These are phyloP conservation scores for Hypoxylon sp. DNA, from an alignment of 2,329 filamentous ascomycete genomes.

Conservation along the genomic window DNA sequence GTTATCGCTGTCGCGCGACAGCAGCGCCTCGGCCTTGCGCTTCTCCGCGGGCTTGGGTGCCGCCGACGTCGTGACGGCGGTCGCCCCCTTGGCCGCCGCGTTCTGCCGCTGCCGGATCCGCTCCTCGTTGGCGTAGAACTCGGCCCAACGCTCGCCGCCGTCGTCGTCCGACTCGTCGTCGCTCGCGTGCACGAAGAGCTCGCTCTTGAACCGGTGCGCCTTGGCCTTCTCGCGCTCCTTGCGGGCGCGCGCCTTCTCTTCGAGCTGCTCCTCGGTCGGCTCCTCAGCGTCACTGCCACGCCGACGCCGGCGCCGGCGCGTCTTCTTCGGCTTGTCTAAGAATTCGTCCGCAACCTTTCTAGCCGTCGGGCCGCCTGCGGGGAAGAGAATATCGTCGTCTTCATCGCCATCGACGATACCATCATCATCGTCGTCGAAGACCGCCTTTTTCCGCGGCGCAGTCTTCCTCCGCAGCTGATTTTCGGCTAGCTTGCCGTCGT, in stretches of 20 bases:
- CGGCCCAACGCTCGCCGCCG: conserved; percentile 65
- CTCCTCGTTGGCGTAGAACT: conserved; percentile 84
- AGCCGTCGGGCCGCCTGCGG: conserved; percentile 72
- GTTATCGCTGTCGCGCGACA: conserved; percentile 49
- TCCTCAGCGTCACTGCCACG: conserved; percentile 58
- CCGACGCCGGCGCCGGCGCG: conserved; percentile 66
- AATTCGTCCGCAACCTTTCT: conserved; percentile 64
- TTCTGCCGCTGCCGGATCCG: conserved; percentile 67
- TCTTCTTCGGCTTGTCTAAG: conserved; percentile 69
- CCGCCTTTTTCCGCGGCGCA: conserved; percentile 64
- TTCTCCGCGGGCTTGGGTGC: conserved; percentile 46
- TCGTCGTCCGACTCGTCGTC: conserved; percentile 92
- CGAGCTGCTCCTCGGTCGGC: conserved; percentile 72
- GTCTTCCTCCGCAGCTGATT: conserved; percentile 82
- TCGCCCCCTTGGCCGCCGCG: conserved; percentile 49
- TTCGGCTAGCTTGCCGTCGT: conserved; percentile 79
- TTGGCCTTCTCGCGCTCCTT: conserved; percentile 80
- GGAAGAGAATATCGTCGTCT: conserved; percentile 75
- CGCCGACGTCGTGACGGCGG: conserved; percentile 21
- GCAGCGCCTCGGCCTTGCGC: conserved; percentile 47
- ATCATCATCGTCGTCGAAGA: conserved; percentile 80
- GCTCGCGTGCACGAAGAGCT: conserved; percentile 81
- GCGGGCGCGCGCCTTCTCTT: conserved; percentile 70
- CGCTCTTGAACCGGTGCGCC: conserved; percentile 83
- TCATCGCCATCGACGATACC: conserved; percentile 65